Evolutionary conservation across 495 filamentous ascomycete species (phyloP), one percentile per base, ranked within the genome.

Genomic region (Penicillium paxilli): DNA sequence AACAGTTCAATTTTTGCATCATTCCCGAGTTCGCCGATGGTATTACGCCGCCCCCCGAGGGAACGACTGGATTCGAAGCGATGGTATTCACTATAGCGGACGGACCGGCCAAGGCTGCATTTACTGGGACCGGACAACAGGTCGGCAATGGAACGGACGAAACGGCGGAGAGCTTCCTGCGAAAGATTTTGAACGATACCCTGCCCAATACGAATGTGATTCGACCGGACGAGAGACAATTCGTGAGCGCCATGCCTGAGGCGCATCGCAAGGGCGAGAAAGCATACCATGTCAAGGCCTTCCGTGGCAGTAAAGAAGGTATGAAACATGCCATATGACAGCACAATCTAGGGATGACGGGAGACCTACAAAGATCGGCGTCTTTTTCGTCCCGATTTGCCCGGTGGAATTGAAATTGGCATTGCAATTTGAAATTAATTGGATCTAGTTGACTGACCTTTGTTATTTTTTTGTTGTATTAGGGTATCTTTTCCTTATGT

Each of bases 221-320:
- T 12, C 74, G 85, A 8, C 87, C 92, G 3, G 80, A 88, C 59
- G 82, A 86, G 24, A 77, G 83, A 21, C 79, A 92, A 35, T 98
- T 98, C 71, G 82, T 85, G 52, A 91, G 87, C 57, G 85, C 84
- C 4, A 78, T 87, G 26, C 80, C 84, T 8, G 90, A 98, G 68
- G 75, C 87, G n/a, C 90, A 96, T 62, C 80, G 92, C 12, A 96
- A 96, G 55, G 84, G 84, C 22, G 94, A 97, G 68, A 89, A 88
- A 62, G 91, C 91, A n/a, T 92, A 88, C 58, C 90, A 96, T 66
- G 85, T 96, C 17, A 96, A 93, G 63, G 92, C 87, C 1, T 92
- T 92, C 75, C 81, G 92, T 35, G 94, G 94, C 1, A 92, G 85
- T 60, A 98, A 98, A 80, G 94, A 98, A 69, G 87, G 85, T 87